phyloP scores from a whole-genome alignment of 805 yeast genomes.

The Candida broadrunensis region DNA sequence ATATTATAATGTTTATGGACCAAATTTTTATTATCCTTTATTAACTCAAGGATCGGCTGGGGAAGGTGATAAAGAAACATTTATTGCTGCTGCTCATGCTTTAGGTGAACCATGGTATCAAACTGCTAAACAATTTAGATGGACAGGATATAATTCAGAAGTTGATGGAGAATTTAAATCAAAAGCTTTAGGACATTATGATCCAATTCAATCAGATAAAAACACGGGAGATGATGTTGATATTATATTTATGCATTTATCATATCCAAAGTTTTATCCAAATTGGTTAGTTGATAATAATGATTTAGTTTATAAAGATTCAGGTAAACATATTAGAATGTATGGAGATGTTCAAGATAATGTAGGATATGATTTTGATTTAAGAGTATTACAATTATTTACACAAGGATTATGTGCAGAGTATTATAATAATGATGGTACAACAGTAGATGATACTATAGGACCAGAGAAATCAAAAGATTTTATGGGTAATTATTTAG shows the following conservation, averaged over 20 bases:
- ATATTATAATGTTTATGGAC: conserved; percentile 67
- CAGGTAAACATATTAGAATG: conserved; percentile 39
- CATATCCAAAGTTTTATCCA: conserved; percentile 50
- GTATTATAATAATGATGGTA: conserved; percentile 26
- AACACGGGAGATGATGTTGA: conserved; percentile 9
- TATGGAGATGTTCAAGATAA: conserved; percentile 30
- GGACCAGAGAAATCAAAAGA: conserved; percentile 16
- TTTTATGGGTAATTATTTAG: conserved; percentile 33
- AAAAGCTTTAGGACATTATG: conserved; percentile 38
- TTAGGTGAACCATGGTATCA: conserved; percentile 51
- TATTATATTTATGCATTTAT: conserved; percentile 52
- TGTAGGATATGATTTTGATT: conserved; percentile 42
- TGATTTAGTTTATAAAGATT: conserved; percentile 31
- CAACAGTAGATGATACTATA: conserved; percentile 21
- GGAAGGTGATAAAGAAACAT: conserved; percentile 80
- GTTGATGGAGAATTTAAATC: conserved; percentile 25
- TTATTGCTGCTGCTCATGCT: conserved; percentile 63
- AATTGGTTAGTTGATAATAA: conserved; percentile 30
- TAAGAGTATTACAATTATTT: conserved; percentile 35
- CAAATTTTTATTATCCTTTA: conserved; percentile 62
- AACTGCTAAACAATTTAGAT: conserved; percentile 39
- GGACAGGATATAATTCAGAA: conserved; percentile 33
- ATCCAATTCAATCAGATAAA: conserved; percentile 29
- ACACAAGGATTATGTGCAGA: conserved; percentile 37
- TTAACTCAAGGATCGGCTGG: conserved; percentile 74